These are phyloP conservation scores for Wickerhamomyces rabaulensis DNA, from an alignment of 805 yeast genomes.

Conservation along the genomic window DNA sequence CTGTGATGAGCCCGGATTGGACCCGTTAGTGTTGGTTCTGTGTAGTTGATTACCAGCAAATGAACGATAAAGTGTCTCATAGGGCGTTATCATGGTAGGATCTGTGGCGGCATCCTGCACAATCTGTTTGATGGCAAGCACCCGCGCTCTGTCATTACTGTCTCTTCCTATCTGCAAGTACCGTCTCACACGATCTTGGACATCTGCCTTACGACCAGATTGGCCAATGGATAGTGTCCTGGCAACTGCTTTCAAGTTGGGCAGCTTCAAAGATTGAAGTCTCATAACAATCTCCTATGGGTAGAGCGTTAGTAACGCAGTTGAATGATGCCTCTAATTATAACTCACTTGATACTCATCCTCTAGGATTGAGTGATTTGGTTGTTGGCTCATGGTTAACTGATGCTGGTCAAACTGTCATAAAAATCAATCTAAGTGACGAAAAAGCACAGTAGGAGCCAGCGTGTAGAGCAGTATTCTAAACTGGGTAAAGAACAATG, in stretches of 20 bases:
- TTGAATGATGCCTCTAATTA: neutral
- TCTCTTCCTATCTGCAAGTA: slow-evolving; percentile 38
- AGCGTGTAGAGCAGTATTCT: neutral
- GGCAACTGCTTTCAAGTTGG: slow-evolving; percentile 49
- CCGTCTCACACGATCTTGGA: slow-evolving; percentile 49
- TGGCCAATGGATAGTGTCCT: slow-evolving; percentile 42
- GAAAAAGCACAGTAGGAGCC: neutral
- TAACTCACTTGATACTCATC: slow-evolving; percentile 2
- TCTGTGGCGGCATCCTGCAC: slow-evolving; percentile 32
- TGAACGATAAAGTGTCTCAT: slow-evolving; percentile 22
- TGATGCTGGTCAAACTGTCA: neutral
- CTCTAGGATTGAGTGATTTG: neutral
- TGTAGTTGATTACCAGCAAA: neutral
- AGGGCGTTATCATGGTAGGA: slow-evolving; percentile 33
- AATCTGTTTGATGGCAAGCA: slow-evolving; percentile 40
- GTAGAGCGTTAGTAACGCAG: neutral
- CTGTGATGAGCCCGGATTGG: slow-evolving; percentile 7
- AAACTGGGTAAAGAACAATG: no score
- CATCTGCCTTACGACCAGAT: slow-evolving; percentile 57
- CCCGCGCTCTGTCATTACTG: slow-evolving; percentile 35
- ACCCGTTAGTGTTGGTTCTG: neutral
- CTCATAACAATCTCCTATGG: neutral
- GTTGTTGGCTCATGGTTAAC: neutral
- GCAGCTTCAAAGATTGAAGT: slow-evolving; percentile 31
- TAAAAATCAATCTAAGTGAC: neutral